Evolutionary conservation across 176 grass and related monocot species (phyloP).

Genomic region (Themeda triandra): DNA sequence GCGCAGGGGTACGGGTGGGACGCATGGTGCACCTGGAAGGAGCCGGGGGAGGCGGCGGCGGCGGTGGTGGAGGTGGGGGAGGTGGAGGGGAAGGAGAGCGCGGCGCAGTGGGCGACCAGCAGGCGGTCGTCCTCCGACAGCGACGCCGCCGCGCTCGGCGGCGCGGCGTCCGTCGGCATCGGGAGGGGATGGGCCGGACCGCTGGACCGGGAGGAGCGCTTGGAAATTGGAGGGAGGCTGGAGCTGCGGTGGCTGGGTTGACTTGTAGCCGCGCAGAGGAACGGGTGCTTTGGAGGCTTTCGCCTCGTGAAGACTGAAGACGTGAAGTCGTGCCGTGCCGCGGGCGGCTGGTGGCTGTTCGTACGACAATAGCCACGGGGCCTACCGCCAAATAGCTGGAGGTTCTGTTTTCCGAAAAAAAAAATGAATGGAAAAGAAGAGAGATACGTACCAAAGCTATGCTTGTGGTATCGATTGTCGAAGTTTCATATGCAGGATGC

Average conservation of each 20-base stretch:
- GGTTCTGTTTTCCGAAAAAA: no score
- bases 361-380: no score
- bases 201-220: background rate
- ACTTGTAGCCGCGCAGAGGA: background rate
- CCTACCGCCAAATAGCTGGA: no score
- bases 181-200: background rate
- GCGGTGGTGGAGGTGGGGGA: background rate
- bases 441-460: no score
- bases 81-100: slow-evolving; percentile 32
- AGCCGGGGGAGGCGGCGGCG: slow-evolving; percentile 3
- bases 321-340: no score
- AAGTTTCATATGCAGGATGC: no score
- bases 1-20: slow-evolving; percentile 54
- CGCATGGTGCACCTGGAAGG: slow-evolving; percentile 61
- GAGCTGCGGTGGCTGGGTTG: background rate
- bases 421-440: no score
- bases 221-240: background rate
- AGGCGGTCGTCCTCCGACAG: slow-evolving; percentile 56
- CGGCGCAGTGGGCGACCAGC: slow-evolving; percentile 42
- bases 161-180: slow-evolving; percentile 43
- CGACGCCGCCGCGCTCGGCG: slow-evolving; percentile 8
- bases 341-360: no score
- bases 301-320: background rate
- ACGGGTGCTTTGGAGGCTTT: background rate
- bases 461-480: no score